Percentiles rank a stretch among this genome's conserved stretches.
Conservation (phyloP, 208 protist genomes). For the Balamuthia mandrillaris region DNA sequence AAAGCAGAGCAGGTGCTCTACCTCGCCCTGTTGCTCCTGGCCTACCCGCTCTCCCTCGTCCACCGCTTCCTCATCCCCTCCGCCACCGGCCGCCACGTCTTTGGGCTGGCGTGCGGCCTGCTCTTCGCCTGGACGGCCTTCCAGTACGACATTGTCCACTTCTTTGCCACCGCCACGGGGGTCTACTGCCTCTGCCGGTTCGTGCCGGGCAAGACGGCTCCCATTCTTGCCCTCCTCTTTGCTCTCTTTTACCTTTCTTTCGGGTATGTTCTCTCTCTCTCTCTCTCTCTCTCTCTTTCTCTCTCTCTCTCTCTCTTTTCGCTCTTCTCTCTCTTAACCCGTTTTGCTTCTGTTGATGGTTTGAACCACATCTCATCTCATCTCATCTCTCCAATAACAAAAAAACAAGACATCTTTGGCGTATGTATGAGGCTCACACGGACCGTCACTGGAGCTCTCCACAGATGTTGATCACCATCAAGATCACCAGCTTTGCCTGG, state of each 20-base stretch:
- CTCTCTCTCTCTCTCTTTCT: too few relatives aligned
- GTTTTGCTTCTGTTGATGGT: too few relatives aligned
- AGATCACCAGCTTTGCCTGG: constrained; percentile 60
- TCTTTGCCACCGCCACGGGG: not conserved
- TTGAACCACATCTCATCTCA: too few relatives aligned
- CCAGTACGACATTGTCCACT: not conserved
- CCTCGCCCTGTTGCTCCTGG: not conserved
- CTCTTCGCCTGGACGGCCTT: not conserved
- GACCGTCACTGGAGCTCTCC: constrained; percentile 59
- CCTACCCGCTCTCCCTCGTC: not conserved
- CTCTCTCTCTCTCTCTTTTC: too few relatives aligned
- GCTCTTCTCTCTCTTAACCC: too few relatives aligned
- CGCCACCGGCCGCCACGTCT: not conserved
- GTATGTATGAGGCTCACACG: too few relatives aligned
- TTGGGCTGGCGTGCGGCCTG: not conserved
- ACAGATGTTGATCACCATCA: constrained; percentile 69
- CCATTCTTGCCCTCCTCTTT: not conserved
- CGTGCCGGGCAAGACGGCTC: not conserved
- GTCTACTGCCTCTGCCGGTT: not conserved
- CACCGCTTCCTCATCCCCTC: not conserved
- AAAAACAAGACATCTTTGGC: too few relatives aligned
- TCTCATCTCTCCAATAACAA: too few relatives aligned
- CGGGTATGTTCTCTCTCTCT: too few relatives aligned
- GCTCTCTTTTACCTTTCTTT: not conserved
- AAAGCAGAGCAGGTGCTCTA: not conserved